Evolutionary conservation across 345 rosid species (phyloP), one percentile per base, ranked within the genome.

Genomic region (Bretschneidera sinensis): DNA sequence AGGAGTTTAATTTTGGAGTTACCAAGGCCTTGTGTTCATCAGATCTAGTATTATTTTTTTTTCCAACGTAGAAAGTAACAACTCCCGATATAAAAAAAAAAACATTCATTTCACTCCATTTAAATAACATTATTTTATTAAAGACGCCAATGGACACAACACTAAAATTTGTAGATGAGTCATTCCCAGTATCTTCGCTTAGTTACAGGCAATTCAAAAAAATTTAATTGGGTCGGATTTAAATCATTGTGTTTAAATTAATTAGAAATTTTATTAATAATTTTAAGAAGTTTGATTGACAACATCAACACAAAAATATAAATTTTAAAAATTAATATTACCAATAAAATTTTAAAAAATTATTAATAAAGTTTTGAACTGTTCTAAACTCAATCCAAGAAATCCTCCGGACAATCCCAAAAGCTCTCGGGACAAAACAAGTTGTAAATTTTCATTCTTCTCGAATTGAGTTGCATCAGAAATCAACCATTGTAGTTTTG

Each of bases 391-490:
- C n/a, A n/a, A n/a, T n/a, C n/a, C n/a, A n/a, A n/a, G n/a, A n/a
- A n/a, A n/a, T n/a, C n/a, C n/a, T n/a, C n/a, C n/a, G n/a, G n/a
- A 97, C 97, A 59, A 79, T 80, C 79, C 97, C 81, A 72, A 84
- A 94, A 76, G 92, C 99, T 76, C 81, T 83, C 85, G 86, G 55
- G 55, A 94, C 82, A 63, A 86, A 79, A 62, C 89, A 95, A 48
- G 84, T 74, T 13, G 79, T 84, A 59, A 90, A 60, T 73, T 79
- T 87, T 1, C 79, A 74, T 21, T 77, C 77, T 67, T 84, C 82
- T 66, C 43, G 67, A 61, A 85, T 84, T 55, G 86, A 66, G 19
- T 74, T 69, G 64, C 88, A 76, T 97, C 99, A 94, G 24, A 85
- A 74, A 39, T 88, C 86, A 55, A 94, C 88, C 97, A 90, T 84